Evolutionary conservation across 2,329 filamentous ascomycete species (phyloP), one percentile per base, ranked within the genome.

Genomic region (Pseudocercospora vitis): DNA sequence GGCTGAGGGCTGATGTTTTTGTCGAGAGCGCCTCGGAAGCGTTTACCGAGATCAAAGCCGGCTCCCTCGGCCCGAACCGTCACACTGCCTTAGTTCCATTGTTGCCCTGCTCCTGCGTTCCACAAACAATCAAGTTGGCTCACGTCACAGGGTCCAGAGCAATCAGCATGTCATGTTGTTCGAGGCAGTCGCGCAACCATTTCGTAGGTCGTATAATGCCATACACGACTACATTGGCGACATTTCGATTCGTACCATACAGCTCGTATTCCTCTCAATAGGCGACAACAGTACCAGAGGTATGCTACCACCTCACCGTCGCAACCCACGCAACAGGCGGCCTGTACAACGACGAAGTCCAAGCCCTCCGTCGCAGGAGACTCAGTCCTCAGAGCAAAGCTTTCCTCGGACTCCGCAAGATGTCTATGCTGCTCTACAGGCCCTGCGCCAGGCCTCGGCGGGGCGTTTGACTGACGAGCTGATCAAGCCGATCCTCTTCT

Each of bases 391-490:
- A 14, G 3, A 8, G n/a, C 18, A 24, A 45, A 26, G 16, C 23
- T 46, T 37, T 24, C 56, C 56, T n/a, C 47, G 47, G 16, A 53
- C 32, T 14, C 45, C 47, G 7, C 23, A 46, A 32, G 56, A 58
- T 37, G 31, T 58, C 4, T 49, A 19, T 7, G 39, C 47, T 23
- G 42, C 50, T 7, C 32, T 56, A 7, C 50, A 42, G 12, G 52
- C 51, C 21, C 12, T 58, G 12, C 42, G 48, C 18, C 45, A 50
- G 18, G 56, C 44, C 12, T 49, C 56, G 8, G 11, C 44, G 3
- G 32, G 45, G n/a, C 50, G 47, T 9, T 19, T 60, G 2, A 56
- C 58, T 4, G 33, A 51, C 23, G 58, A 60, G 18, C 45, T 60
- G 2, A 31, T 58, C 39, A 60, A 54, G 45, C 28, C 39, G 2